A percentile compares a stretch with the other conserved stretches of the same genome.
These are phyloP conservation scores for Podila verticillata DNA, from an alignment of 192 early-diverging fungal species.

Conservation along the genomic window DNA sequence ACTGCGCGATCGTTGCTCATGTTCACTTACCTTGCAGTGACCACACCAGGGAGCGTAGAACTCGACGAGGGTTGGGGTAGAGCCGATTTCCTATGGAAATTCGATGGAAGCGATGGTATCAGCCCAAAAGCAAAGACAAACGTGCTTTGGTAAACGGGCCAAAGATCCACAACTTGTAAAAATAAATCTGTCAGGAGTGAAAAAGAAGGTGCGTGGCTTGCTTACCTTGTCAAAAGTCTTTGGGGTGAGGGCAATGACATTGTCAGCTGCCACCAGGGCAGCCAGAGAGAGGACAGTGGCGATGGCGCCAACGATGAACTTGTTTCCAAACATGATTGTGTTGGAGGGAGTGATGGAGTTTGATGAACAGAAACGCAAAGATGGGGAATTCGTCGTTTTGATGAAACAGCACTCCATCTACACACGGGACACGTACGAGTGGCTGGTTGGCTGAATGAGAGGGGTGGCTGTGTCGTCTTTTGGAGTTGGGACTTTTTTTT, in stretches of 20 bases:
- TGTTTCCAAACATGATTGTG: conserved; percentile 45
- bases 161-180: too few relatives aligned
- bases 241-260: conserved; percentile 38
- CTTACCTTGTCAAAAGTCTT: conserved; percentile 41
- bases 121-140: too few relatives aligned
- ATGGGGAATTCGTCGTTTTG: neutral
- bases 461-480: too few relatives aligned
- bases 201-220: neutral
- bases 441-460: too few relatives aligned
- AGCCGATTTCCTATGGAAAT: conserved; percentile 27
- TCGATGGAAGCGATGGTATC: neutral
- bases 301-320: conserved; percentile 36
- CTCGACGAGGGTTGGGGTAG: conserved; percentile 78
- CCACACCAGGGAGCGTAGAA: conserved; percentile 96
- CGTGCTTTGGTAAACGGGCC: too few relatives aligned
- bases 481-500: too few relatives aligned
- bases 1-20: too few relatives aligned
- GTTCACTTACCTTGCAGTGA: conserved; percentile 72
- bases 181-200: neutral
- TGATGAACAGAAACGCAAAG: conserved; percentile 3
- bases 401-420: too few relatives aligned
- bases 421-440: too few relatives aligned
- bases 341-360: neutral
- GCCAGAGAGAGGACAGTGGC: conserved; percentile 34
- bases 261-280: conserved; percentile 34